Conservation (phyloP, 306 rosid genomes). For the Castanea mollissima region DNA sequence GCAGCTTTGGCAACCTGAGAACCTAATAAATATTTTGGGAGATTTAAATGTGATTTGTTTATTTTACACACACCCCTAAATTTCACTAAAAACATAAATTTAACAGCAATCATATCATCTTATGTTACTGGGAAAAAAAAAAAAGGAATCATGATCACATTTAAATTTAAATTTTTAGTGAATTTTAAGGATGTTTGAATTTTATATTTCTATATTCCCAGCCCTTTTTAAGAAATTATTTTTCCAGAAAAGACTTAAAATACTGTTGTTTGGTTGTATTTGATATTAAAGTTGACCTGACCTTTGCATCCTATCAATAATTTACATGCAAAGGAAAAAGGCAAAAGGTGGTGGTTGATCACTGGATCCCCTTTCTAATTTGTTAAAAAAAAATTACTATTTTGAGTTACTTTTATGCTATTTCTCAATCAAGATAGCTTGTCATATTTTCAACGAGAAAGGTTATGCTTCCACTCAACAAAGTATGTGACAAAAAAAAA, state of each 20-base stretch:
- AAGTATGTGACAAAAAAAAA: neutral
- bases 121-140: no score
- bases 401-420: neutral
- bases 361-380: neutral
- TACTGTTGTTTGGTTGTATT: neutral
- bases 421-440: slow-evolving; percentile 20
- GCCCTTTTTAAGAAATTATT: neutral
- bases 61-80: no score
- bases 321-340: slow-evolving; percentile 6
- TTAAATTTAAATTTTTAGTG: no score
- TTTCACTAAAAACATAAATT: no score
- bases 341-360: neutral
- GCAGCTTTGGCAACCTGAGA: no score
- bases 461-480: slow-evolving; percentile 30
- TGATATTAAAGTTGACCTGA: neutral
- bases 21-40: no score
- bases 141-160: no score
- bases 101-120: no score
- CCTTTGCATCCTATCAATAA: neutral
- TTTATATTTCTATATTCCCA: no score
- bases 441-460: neutral
- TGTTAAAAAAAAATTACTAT: neutral
- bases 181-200: neutral
- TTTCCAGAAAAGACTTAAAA: neutral
- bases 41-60: no score